Evolutionary conservation across 305 asterid genomes (phyloP).

Genomic region (Solanum hybrid): DNA sequence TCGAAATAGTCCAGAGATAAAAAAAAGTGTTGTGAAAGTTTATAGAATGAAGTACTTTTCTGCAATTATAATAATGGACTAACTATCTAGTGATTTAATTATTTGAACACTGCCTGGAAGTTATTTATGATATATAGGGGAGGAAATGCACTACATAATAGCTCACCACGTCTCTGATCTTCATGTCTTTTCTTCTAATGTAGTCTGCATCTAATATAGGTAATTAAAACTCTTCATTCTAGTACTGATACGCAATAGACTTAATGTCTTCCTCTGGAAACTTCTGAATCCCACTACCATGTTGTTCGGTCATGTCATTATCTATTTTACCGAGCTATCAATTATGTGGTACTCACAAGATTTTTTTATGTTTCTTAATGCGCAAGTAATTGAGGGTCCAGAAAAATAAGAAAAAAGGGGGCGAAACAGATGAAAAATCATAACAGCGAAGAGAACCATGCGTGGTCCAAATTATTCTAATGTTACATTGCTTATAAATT

Average conservation of each 20-base stretch:
- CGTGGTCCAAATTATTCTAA: not conserved
- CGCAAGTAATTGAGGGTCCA: not conserved
- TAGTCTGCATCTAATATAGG: not conserved
- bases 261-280: not conserved
- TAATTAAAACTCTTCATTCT: no score
- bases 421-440: not conserved
- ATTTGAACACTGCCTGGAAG: no score
- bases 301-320: not conserved
- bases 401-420: not conserved
- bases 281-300: not conserved
- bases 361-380: no score
- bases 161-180: not conserved
- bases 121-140: no score
- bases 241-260: not conserved
- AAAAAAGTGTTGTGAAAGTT: no score
- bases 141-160: no score
- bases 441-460: not conserved
- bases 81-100: not conserved
- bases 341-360: not conserved
- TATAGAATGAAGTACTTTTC: no score
- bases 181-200: not conserved
- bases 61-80: no score
- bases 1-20: no score
- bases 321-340: not conserved
- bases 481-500: not conserved